A percentile compares a stretch with the other conserved stretches of the same genome.
Conservation (phyloP, 441 rosid species). For the Breynia disticha region DNA sequence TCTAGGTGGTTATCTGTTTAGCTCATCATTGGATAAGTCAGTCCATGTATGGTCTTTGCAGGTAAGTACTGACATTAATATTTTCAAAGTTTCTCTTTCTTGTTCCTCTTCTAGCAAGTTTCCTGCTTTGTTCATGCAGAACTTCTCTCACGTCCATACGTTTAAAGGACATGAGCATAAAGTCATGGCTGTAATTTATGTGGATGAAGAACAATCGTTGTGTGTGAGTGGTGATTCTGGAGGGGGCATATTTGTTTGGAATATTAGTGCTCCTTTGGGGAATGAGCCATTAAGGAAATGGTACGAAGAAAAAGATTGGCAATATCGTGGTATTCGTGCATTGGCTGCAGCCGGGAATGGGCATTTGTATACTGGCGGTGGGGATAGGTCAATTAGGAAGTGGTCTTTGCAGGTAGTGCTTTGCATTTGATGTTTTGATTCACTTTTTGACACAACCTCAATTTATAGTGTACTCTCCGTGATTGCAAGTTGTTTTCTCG, state of each 20-base stretch:
- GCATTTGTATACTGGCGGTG: slow-evolving; percentile 73
- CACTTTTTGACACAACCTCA: not conserved
- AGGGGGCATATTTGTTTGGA: slow-evolving; percentile 86
- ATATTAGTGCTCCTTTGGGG: slow-evolving; percentile 35
- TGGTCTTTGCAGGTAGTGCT: slow-evolving; percentile 65
- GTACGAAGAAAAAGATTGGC: slow-evolving; percentile 90
- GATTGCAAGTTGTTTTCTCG: not conserved
- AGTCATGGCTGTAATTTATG: slow-evolving; percentile 61
- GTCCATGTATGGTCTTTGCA: slow-evolving; percentile 74
- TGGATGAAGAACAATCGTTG: slow-evolving; percentile 50
- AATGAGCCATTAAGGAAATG: slow-evolving; percentile 66
- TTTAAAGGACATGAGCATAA: slow-evolving; percentile 81
- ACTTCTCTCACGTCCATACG: slow-evolving; percentile 67
- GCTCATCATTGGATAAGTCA: slow-evolving; percentile 77
- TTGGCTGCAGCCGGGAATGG: slow-evolving; percentile 54
- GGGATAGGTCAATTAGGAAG: slow-evolving; percentile 79
- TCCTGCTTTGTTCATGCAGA: slow-evolving; percentile 34
- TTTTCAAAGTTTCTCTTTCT: not conserved
- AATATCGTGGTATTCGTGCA: slow-evolving; percentile 81
- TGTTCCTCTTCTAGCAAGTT: slow-evolving; percentile 3
- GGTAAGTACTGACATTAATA: slow-evolving; percentile 30
- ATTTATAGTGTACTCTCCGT: not conserved
- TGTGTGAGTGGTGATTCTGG: slow-evolving; percentile 81
- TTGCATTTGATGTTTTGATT: slow-evolving; percentile 6
- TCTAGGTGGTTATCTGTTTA: slow-evolving; percentile 72